These are phyloP conservation scores for Melanogaster broomeanus DNA, from an alignment of 768 basidiomycete genomes.

Conservation along the genomic window DNA sequence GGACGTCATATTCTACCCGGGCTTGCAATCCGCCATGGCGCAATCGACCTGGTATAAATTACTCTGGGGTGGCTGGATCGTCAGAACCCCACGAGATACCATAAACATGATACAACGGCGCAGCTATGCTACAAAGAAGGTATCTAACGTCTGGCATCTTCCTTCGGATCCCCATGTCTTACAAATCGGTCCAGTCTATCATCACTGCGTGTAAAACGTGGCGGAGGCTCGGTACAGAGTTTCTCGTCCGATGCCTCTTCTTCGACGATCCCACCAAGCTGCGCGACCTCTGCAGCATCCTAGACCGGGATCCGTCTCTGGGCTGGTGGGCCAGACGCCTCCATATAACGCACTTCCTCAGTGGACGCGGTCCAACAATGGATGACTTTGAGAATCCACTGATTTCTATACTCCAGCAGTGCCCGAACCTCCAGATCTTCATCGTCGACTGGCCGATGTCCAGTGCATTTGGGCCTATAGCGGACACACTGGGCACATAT, in stretches of 20 bases:
- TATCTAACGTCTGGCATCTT: slow-evolving; percentile 26
- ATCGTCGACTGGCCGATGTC: slow-evolving; percentile 67
- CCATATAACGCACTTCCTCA: slow-evolving; percentile 60
- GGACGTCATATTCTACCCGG: slow-evolving; percentile 63
- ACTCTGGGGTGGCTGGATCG: slow-evolving; percentile 46
- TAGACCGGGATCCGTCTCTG: slow-evolving; percentile 52
- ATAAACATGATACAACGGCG: slow-evolving; percentile 57
- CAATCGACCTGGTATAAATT: slow-evolving; percentile 66
- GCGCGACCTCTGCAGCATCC: slow-evolving; percentile 47
- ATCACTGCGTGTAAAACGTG: slow-evolving; percentile 67
- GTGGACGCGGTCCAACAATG: slow-evolving; percentile 41
- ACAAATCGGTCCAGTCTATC: slow-evolving; percentile 51
- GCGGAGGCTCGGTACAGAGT: slow-evolving; percentile 61
- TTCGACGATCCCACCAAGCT: slow-evolving; percentile 62
- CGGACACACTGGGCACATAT: slow-evolving; percentile 57
- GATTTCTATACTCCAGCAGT: slow-evolving; percentile 58
- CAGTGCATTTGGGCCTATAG: slow-evolving; percentile 60
- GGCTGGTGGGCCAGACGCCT: slow-evolving; percentile 77
- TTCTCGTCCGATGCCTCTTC: slow-evolving; percentile 69
- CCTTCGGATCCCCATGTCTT: neutral
- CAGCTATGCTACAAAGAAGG: slow-evolving; percentile 70
- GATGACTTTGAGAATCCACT: slow-evolving; percentile 56
- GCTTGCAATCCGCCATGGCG: slow-evolving; percentile 61
- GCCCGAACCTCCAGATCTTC: slow-evolving; percentile 75
- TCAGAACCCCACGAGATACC: slow-evolving; percentile 62